These are phyloP conservation scores for Calocera viscosa DNA, from an alignment of 768 basidiomycete species.

Conservation along the genomic window DNA sequence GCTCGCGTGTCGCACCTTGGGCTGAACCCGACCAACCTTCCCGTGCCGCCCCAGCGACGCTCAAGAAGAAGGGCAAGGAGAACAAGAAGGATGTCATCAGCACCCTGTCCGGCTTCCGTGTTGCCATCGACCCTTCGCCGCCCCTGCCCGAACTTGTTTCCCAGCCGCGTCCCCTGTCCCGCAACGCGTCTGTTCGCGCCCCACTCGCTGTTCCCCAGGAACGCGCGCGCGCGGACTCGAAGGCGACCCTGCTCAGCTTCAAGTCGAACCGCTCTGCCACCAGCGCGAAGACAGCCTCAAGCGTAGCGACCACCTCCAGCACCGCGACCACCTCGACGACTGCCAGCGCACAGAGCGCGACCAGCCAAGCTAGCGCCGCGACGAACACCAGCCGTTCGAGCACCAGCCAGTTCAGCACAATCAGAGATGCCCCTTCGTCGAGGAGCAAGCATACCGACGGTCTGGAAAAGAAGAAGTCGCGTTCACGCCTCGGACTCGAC, in stretches of 20 bases:
- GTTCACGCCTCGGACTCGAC: neutral
- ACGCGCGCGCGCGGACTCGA: neutral
- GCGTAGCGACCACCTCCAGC: neutral
- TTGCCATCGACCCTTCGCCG: neutral
- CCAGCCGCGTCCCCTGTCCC: neutral
- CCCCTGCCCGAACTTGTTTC: neutral
- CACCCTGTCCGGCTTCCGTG: neutral
- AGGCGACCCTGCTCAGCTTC: constrained; percentile 3
- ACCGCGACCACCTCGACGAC: neutral
- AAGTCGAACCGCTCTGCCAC: neutral
- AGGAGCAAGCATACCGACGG: neutral
- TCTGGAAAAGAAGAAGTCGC: neutral
- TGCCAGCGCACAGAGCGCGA: neutral
- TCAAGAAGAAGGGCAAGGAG: constrained; percentile 3
- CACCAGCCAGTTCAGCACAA: neutral
- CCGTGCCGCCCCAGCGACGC: neutral
- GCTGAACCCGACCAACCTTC: neutral
- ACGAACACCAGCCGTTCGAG: neutral
- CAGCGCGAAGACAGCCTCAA: neutral
- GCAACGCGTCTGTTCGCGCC: neutral
- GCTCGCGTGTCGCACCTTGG: neutral
- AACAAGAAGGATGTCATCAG: neutral
- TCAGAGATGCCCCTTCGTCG: neutral
- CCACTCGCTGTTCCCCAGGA: neutral
- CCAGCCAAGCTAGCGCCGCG: neutral